Base-by-base conservation (phyloP, 73 alveolate species). In the Halteria grandinella region DNA sequence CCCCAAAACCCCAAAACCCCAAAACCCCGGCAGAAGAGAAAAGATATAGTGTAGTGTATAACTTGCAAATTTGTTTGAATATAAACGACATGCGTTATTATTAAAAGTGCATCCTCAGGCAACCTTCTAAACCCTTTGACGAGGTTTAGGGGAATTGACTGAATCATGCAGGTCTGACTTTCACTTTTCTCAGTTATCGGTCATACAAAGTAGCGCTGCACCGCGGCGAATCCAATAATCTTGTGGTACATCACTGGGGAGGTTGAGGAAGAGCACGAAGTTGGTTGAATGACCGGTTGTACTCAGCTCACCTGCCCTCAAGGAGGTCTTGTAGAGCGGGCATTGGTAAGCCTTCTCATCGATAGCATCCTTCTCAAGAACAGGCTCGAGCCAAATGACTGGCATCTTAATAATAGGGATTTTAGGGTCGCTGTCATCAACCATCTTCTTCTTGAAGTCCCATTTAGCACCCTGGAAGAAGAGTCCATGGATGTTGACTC, bases 401-500 rank as follows among this genome's bases (percentile, higher is more conserved):
- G 99, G 99, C 97, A 97, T 88, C 92, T 95, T 98, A 71, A 80
- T 78, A 77, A 95, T 90, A 23, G 96, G 92, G 48, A 85, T 97
- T 18, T 94, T 96, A 37, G 97, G 97, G 27, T 86, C 91, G 5
- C 90, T 55, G 75, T 97, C 99, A 44, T 88, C 96, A 58, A 97
- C 58, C 73, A 79, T 55, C 64, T 87, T 78, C 50, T 86, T 89
- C 24, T 75, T 84, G 44, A 86, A 59, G 72, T 95, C 97, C 99
- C 99, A 97, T 60, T 95, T 88, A 27, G 99, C 98, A n/a, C 99
- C 99, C 94, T 97, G 95, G 36, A 97, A 59, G 93, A 76, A 97
- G 17, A 97, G 90, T 36, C 99, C 99, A 79, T 97, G 99, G 48
- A 97, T 97, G 75, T 97, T 96, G 43, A 97, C 99, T 58, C 99